These are phyloP conservation scores for Periconia digitata DNA, from an alignment of 2,329 filamentous ascomycete genomes.

Conservation along the genomic window DNA sequence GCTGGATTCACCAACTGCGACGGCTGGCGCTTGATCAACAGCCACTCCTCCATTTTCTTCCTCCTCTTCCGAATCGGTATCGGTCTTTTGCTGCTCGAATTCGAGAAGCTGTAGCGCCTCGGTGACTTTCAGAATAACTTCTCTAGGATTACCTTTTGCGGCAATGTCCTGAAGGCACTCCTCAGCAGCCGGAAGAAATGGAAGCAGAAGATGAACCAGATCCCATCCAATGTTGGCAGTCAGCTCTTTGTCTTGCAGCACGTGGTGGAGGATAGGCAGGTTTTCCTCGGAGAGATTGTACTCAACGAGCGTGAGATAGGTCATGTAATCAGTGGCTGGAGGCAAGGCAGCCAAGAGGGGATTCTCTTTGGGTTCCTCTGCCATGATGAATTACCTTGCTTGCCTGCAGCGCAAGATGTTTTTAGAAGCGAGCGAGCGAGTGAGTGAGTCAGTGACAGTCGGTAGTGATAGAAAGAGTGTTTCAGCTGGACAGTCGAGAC, in stretches of 20 bases:
- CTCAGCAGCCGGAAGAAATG: constrained; percentile 66
- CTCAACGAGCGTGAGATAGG: constrained; percentile 77
- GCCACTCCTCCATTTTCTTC: constrained; percentile 28
- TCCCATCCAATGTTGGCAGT: constrained; percentile 84
- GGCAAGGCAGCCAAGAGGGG: constrained; percentile 62
- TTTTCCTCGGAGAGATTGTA: constrained; percentile 69
- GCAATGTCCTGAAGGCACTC: constrained; percentile 73
- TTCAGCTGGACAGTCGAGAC: neutral
- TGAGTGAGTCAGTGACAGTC: neutral
- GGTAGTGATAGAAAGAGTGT: neutral
- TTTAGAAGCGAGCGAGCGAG: neutral
- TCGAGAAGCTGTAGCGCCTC: constrained; percentile 68
- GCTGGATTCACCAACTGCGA: constrained; percentile 35
- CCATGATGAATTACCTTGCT: constrained; percentile 32
- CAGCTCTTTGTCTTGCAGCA: constrained; percentile 67
- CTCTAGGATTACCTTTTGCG: constrained; percentile 74
- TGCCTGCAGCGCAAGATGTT: too few relatives aligned
- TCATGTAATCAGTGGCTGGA: constrained; percentile 68
- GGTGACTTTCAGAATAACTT: constrained; percentile 79
- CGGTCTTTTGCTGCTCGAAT: constrained; percentile 43
- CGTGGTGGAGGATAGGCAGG: constrained; percentile 67
- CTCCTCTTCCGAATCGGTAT: constrained; percentile 60
- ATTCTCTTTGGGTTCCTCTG: constrained; percentile 35
- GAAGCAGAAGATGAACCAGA: constrained; percentile 72
- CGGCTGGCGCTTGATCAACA: constrained; percentile 22